Percentiles rank a stretch among this genome's conserved stretches.
Conservation (phyloP, 2,329 filamentous ascomycete genomes). For the Immersiporthe knoxdaviesiana region DNA sequence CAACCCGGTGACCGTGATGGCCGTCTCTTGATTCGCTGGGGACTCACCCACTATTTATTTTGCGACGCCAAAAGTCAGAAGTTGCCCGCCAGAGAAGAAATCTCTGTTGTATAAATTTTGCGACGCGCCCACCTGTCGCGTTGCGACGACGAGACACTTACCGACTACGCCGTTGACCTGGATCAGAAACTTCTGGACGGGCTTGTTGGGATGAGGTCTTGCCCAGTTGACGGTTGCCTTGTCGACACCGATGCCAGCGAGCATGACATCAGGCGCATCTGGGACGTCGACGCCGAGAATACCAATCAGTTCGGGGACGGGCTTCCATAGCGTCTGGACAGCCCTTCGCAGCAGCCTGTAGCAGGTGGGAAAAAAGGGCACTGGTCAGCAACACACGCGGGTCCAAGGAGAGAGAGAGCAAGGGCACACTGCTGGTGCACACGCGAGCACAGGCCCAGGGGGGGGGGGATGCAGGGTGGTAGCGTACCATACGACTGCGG, state of each 20-base stretch:
- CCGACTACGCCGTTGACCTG: constrained; percentile 92
- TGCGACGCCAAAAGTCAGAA: constrained; percentile 21
- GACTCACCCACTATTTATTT: constrained; percentile 74
- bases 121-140: constrained; percentile 28
- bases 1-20: constrained; percentile 88
- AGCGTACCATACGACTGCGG: constrained; percentile 57
- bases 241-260: constrained; percentile 85
- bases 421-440: background rate
- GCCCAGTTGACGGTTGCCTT: constrained; percentile 93
- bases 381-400: constrained; percentile 26
- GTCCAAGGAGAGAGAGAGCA: background rate
- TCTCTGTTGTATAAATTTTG: constrained; percentile 26
- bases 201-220: constrained; percentile 64
- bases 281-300: constrained; percentile 95
- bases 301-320: constrained; percentile 86
- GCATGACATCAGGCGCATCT: constrained; percentile 82
- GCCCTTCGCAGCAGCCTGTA: constrained; percentile 81
- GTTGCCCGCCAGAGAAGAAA: background rate
- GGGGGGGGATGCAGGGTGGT: constrained; percentile 9
- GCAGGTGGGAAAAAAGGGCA: constrained; percentile 2
- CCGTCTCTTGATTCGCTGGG: constrained; percentile 73
- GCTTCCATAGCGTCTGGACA: constrained; percentile 86
- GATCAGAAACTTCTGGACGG: constrained; percentile 85
- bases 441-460: constrained; percentile 6
- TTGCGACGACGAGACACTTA: constrained; percentile 46